Base-by-base conservation (phyloP, 345 rosid species). In the Citrus trifoliata region DNA sequence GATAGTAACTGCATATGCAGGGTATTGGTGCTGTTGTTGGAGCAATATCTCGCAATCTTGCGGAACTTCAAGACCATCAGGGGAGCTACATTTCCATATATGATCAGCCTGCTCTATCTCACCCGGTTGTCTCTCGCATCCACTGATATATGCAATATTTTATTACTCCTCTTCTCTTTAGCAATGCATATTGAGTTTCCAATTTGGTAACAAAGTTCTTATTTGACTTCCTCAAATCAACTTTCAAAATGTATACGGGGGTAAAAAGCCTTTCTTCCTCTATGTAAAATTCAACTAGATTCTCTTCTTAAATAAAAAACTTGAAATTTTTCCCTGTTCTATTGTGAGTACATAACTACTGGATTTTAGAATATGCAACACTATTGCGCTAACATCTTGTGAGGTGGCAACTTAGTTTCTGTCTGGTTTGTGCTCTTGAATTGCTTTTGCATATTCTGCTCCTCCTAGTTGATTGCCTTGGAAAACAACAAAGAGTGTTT, bases 11-110 rank as follows among this genome's bases (percentile, higher is more conserved):
- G 66, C 61, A 75, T 63, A 79, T 84, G 78, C 85, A 93, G 97
- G 95, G 97, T 35, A 66, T 93, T 60, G 93, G 95, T 32, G 97
- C 97, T 74, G 97, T 93, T 70, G 89, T 87, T 83, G 95, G 97
- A 78, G 93, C 95, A 28, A 80, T 93, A 78, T 91, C 97, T 33
- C 92, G 93, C 67, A 93, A 93, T 88, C 93, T 93, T 32, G 93
- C 86, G 18, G 95, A 93, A 21, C 90, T 93, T 75, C 93, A 88
- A 79, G 89, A 88, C 74, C 88, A 88, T 79, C 95, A 86, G 67
- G 95, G 95, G 76, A 90, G 84, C 86, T 88, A 87, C 76, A 38
- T 88, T 60, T 93, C 97, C 1, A 88, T 93, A 80, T 93, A 91
- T 84, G 97, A 93, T 78, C 92, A 91, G 70, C 92, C 95, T 56